Evolutionary conservation across 768 basidiomycete species (phyloP).

Genomic region (Gelatoporia subvermispora): DNA sequence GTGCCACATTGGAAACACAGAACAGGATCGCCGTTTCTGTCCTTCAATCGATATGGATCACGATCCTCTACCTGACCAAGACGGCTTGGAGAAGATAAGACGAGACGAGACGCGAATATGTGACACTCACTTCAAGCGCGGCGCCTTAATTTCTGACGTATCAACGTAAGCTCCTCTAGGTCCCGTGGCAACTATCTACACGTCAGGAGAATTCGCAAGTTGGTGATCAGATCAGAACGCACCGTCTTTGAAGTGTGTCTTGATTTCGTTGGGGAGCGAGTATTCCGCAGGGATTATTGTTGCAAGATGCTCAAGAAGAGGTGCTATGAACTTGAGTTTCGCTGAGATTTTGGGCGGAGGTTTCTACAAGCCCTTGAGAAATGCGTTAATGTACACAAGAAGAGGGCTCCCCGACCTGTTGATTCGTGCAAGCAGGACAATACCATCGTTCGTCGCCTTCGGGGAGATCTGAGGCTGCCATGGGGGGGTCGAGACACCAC

Average conservation of each 20-base stretch:
- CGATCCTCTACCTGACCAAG: slow-evolving; percentile 88
- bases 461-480: slow-evolving; percentile 83
- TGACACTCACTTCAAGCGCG: slow-evolving; percentile 72
- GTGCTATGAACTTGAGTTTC: slow-evolving; percentile 52
- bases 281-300: slow-evolving; percentile 73
- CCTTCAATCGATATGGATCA: slow-evolving; percentile 81
- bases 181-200: slow-evolving; percentile 63
- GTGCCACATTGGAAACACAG: slow-evolving; percentile 88
- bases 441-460: slow-evolving; percentile 72
- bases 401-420: slow-evolving; percentile 43
- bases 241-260: slow-evolving; percentile 86
- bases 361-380: slow-evolving; percentile 37
- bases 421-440: slow-evolving; percentile 66
- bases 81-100: slow-evolving; percentile 43
- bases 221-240: slow-evolving; percentile 7
- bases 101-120: slow-evolving; percentile 5
- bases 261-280: slow-evolving; percentile 81
- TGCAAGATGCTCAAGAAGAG: slow-evolving; percentile 68
- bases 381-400: neutral
- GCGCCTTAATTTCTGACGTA: slow-evolving; percentile 66
- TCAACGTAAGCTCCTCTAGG: slow-evolving; percentile 83
- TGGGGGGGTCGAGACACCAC: slow-evolving; percentile 93
- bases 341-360: slow-evolving; percentile 63
- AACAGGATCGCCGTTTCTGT: slow-evolving; percentile 78
- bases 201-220: neutral